Conservation (phyloP, 179 eudicot genomes). For the Spergularia azorica region DNA sequence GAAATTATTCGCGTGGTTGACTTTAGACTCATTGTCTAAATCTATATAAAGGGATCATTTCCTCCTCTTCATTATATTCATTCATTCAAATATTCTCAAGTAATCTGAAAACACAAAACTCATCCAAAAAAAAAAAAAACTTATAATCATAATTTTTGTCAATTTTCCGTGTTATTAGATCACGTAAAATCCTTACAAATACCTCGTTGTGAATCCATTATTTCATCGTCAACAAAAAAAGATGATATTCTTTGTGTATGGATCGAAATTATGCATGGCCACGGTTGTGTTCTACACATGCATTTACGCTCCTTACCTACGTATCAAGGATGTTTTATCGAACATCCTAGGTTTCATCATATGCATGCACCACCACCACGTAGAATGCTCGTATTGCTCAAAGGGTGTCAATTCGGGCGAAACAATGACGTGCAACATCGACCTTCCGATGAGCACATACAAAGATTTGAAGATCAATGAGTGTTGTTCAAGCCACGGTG, state of each 20-base stretch:
- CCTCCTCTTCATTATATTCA: background rate
- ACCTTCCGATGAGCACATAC: conserved; percentile 33
- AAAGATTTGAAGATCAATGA: conserved; percentile 27
- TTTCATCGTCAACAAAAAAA: background rate
- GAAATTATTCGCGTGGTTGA: conserved; percentile 16
- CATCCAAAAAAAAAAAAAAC: background rate
- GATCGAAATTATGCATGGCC: conserved; percentile 41
- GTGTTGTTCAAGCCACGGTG: background rate
- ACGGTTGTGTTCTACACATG: conserved; percentile 47
- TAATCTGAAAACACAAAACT: background rate
- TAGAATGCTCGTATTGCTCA: conserved; percentile 23
- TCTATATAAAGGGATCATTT: conserved; percentile 31
- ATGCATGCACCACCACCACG: conserved; percentile 25
- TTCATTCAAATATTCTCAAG: conserved; percentile 6
- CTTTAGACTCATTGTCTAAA: background rate
- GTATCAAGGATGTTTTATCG: conserved; percentile 29
- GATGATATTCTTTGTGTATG: conserved; percentile 32
- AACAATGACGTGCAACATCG: conserved; percentile 20
- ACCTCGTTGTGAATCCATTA: background rate
- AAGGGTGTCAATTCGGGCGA: background rate
- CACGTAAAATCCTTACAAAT: background rate
- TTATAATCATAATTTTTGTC: background rate
- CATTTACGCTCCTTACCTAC: conserved; percentile 34
- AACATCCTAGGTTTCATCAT: conserved; percentile 32
- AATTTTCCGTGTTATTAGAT: background rate